Conservation (phyloP, 2,329 filamentous ascomycete species). For the Fusarium marasasianum region DNA sequence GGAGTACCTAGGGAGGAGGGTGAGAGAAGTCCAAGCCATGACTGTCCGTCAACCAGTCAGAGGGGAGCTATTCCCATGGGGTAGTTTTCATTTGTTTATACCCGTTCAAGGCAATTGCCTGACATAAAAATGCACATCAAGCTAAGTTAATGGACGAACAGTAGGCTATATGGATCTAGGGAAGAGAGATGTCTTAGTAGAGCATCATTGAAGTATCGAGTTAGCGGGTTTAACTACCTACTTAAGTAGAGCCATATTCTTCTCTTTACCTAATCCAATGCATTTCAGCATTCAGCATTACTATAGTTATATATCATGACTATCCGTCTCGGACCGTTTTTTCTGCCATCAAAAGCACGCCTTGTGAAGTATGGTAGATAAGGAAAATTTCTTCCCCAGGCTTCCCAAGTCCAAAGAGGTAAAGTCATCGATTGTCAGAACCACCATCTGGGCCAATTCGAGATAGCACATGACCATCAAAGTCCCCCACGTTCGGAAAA, state of each 20-base stretch:
- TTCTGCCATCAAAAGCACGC: background rate
- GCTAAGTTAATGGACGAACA: background rate
- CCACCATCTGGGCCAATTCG: slow-evolving; percentile 3
- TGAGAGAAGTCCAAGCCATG: background rate
- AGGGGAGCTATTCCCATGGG: slow-evolving; percentile 15
- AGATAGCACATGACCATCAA: slow-evolving; percentile 35
- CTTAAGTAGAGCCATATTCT: background rate
- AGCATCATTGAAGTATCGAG: background rate
- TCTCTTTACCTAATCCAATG: slow-evolving; percentile 3
- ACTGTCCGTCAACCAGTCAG: background rate
- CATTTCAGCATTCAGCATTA: background rate
- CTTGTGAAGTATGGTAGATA: slow-evolving; percentile 3
- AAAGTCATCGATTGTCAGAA: slow-evolving; percentile 9
- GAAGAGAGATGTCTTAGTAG: slow-evolving; percentile 5
- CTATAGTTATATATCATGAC: background rate
- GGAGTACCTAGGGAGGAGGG: background rate
- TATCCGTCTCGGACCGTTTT: background rate
- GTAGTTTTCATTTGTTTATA: slow-evolving; percentile 29
- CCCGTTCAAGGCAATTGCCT: slow-evolving; percentile 21
- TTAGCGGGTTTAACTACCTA: background rate
- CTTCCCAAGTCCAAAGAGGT: slow-evolving; percentile 16
- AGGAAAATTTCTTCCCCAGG: slow-evolving; percentile 19
- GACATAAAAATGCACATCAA: background rate
- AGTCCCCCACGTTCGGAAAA: slow-evolving; percentile 41
- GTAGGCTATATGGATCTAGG: background rate